phyloP scores from a whole-genome alignment of 768 basidiomycete species.

The Russula sp. region DNA sequence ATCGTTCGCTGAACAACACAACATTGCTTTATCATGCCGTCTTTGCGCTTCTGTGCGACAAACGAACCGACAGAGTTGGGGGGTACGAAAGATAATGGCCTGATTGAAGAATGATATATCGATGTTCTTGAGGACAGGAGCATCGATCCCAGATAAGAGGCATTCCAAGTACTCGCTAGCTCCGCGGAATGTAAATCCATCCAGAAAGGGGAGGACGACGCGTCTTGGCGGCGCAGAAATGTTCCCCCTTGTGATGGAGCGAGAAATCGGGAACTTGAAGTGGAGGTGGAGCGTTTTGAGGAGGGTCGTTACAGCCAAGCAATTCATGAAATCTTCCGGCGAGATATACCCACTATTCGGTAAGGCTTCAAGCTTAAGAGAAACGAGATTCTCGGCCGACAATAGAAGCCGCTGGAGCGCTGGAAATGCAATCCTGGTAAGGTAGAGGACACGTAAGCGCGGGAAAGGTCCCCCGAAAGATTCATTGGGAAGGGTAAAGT shows the following conservation, averaged over 20 bases:
- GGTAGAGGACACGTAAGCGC: not conserved
- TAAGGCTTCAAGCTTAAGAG: conserved; percentile 3
- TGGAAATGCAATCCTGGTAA: not conserved
- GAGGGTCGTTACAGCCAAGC: not conserved
- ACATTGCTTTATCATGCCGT: not conserved
- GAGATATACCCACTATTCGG: not conserved
- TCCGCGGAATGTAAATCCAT: not conserved
- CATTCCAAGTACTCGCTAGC: conserved; percentile 1
- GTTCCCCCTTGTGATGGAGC: not conserved
- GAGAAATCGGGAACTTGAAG: not conserved
- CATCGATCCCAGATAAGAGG: not conserved
- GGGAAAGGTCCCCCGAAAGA: not conserved
- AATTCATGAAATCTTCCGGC: not conserved
- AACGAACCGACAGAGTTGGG: not conserved
- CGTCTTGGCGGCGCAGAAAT: too few species aligned
- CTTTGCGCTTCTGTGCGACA: not conserved
- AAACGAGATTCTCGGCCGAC: not conserved
- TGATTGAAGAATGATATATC: not conserved
- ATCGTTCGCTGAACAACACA: not conserved
- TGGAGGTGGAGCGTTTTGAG: conserved; percentile 3
- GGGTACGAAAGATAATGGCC: not conserved
- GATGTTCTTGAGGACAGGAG: not conserved
- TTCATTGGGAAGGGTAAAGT: not conserved
- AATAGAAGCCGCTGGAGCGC: not conserved
- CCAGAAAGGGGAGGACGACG: not conserved